These are phyloP conservation scores for Trichoderma harzianum DNA, from an alignment of 2,329 filamentous ascomycete genomes.

Conservation along the genomic window DNA sequence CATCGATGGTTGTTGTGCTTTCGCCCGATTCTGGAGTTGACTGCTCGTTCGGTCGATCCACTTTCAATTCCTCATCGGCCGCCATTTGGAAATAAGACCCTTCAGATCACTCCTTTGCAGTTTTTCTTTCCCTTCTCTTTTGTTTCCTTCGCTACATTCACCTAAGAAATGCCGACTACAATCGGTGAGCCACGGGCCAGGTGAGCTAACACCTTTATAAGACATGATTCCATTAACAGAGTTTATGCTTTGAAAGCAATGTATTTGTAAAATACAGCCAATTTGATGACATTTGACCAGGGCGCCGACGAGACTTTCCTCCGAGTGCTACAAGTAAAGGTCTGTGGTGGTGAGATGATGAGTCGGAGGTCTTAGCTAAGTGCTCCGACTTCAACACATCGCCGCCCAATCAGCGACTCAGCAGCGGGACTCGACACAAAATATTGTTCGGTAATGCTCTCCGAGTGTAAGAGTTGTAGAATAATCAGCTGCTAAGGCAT, in stretches of 20 bases:
- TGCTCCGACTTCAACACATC: not conserved
- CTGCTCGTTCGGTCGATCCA: not conserved
- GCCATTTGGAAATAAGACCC: not conserved
- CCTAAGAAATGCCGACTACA: not conserved
- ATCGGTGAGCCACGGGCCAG: not conserved
- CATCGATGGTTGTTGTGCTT: conserved; percentile 11
- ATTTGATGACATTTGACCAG: not conserved
- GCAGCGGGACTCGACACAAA: not conserved
- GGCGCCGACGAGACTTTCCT: not conserved
- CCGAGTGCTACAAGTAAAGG: not conserved
- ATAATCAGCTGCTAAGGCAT: not conserved
- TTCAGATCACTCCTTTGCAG: not conserved
- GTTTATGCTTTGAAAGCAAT: not conserved
- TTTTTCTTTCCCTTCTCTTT: not conserved
- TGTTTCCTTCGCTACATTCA: not conserved
- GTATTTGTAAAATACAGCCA: not conserved
- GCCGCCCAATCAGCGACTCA: not conserved
- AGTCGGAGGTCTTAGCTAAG: conserved; percentile 10
- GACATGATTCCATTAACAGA: not conserved
- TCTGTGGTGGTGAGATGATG: not conserved
- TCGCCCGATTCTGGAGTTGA: not conserved
- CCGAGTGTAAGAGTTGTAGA: not conserved
- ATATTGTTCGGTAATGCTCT: not conserved
- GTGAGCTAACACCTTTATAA: not conserved
- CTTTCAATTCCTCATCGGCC: not conserved